These are phyloP conservation scores for Gremmenia infestans DNA, from an alignment of 2,329 filamentous ascomycete species.

Conservation along the genomic window DNA sequence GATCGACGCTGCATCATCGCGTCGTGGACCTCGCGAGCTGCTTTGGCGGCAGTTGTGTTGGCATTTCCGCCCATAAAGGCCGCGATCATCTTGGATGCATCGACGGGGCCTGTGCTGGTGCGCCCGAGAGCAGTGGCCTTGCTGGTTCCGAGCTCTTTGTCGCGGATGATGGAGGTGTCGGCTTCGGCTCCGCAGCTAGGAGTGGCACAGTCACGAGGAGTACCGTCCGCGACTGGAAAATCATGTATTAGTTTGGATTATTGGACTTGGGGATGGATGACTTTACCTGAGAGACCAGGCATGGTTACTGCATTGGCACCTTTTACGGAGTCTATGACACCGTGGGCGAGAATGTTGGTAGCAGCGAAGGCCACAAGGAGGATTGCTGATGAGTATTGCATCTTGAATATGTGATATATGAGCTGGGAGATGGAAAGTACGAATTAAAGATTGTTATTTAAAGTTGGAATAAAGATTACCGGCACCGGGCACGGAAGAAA, in stretches of 20 bases:
- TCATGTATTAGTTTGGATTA: slow-evolving; percentile 12
- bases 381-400: slow-evolving; percentile 44
- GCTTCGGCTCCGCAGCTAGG: slow-evolving; percentile 60
- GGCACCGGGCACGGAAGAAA: slow-evolving; percentile 24
- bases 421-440: slow-evolving; percentile 6
- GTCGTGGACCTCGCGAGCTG: slow-evolving; percentile 70
- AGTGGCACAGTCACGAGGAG: slow-evolving; percentile 60
- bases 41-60: slow-evolving; percentile 37
- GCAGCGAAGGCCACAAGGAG: slow-evolving; percentile 40
- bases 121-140: slow-evolving; percentile 58
- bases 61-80: slow-evolving; percentile 53
- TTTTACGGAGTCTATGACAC: slow-evolving; percentile 49
- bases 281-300: slow-evolving; percentile 51
- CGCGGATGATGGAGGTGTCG: slow-evolving; percentile 66
- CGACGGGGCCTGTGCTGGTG: slow-evolving; percentile 55
- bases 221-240: slow-evolving; percentile 53
- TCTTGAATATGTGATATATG: slow-evolving; percentile 32
- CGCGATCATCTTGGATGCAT: slow-evolving; percentile 51
- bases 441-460: slow-evolving; percentile 9
- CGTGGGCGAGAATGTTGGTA: slow-evolving; percentile 50
- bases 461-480: slow-evolving; percentile 18
- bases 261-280: slow-evolving; percentile 9
- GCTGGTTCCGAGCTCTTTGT: slow-evolving; percentile 50
- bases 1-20: slow-evolving; percentile 47
- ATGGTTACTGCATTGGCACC: slow-evolving; percentile 58